These are phyloP conservation scores for Alternaria rosae DNA, from an alignment of 2,329 filamentous ascomycete species.

Conservation along the genomic window DNA sequence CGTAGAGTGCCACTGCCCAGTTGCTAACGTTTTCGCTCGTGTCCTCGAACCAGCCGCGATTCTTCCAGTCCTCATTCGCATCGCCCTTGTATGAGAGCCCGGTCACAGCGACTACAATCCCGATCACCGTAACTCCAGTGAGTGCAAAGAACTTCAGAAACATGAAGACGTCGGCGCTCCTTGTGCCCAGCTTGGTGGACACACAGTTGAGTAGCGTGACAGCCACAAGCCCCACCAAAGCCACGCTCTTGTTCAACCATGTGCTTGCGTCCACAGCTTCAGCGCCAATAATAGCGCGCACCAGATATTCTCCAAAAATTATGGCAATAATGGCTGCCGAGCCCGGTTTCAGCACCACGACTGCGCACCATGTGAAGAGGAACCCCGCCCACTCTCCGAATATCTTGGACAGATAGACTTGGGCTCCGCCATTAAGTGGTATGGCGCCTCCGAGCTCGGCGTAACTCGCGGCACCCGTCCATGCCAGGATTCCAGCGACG, in stretches of 20 bases:
- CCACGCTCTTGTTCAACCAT: constrained; percentile 92
- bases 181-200: constrained; percentile 85
- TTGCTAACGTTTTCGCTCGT: constrained; percentile 80
- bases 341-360: constrained; percentile 92
- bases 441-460: constrained; percentile 96
- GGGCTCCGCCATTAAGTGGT: constrained; percentile 90
- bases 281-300: constrained; percentile 84
- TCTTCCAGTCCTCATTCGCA: constrained; percentile 86
- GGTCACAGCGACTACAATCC: constrained; percentile 87
- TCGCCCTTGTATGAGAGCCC: constrained; percentile 79
- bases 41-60: constrained; percentile 84
- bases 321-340: constrained; percentile 94
- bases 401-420: constrained; percentile 94
- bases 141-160: constrained; percentile 95
- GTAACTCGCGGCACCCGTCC: constrained; percentile 95
- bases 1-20: constrained; percentile 95
- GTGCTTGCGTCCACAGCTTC: constrained; percentile 80
- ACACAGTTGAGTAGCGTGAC: constrained; percentile 90
- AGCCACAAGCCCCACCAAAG: constrained; percentile 74
- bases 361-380: constrained; percentile 94
- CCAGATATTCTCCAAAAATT: constrained; percentile 98
- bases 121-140: constrained; percentile 83
- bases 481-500: constrained; percentile 88
- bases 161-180: constrained; percentile 92
- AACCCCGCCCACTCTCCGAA: constrained; percentile 94